Evolutionary conservation across 129 eudicot species (phyloP).

Genomic region (Centaurea solstitialis): DNA sequence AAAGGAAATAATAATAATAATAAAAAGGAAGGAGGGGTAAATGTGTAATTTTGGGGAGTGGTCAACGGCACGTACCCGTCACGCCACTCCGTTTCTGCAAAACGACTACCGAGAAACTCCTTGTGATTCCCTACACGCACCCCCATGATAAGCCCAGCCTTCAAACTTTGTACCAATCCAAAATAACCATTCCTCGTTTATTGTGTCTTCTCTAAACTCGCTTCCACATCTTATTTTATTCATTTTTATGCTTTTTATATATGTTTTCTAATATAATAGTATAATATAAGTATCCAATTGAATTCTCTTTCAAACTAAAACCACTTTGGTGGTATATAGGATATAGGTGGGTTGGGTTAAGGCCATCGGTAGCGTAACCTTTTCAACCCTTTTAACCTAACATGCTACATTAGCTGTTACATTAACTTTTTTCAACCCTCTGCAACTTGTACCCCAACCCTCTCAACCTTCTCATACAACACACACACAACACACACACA

Average conservation of each 20-base stretch:
- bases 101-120: conserved; percentile 36
- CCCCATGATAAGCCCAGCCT: conserved; percentile 20
- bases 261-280: not conserved
- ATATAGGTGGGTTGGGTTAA: too few species aligned
- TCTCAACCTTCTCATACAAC: too few species aligned
- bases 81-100: conserved; percentile 45
- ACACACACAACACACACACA: too few species aligned
- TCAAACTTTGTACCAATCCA: conserved; percentile 32
- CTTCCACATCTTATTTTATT: not conserved
- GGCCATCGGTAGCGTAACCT: too few species aligned
- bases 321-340: too few species aligned
- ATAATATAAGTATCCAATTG: too few species aligned
- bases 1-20: not conserved
- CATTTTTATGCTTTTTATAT: not conserved
- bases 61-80: conserved; percentile 49
- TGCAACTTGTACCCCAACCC: too few species aligned
- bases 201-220: conserved; percentile 9
- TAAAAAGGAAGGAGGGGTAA: not conserved
- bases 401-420: too few species aligned
- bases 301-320: too few species aligned
- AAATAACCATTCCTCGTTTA: conserved; percentile 25
- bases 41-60: not conserved
- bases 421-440: too few species aligned
- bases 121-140: conserved; percentile 29
- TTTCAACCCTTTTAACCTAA: too few species aligned